phyloP scores from a whole-genome alignment of 2,329 filamentous ascomycete species.

The Fusarium illudens region DNA sequence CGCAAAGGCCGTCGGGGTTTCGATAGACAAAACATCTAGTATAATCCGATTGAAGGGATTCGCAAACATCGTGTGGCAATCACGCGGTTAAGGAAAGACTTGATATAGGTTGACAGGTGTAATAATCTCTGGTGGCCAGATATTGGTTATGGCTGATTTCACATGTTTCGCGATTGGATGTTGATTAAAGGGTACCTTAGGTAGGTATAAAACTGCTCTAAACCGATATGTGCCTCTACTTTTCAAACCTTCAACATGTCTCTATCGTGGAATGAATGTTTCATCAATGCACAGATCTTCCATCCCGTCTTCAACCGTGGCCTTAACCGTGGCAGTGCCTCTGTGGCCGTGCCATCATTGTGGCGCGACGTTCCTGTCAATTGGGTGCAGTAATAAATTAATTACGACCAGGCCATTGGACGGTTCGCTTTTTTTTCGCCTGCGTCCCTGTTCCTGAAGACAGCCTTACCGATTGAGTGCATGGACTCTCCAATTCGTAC shows the following conservation, averaged over 20 bases:
- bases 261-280: not conserved
- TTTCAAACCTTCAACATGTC: not conserved
- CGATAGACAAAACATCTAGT: not conserved
- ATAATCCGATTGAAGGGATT: not conserved
- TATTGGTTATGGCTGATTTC: not conserved
- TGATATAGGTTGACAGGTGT: not conserved
- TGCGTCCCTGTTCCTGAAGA: slow-evolving; percentile 2
- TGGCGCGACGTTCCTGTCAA: slow-evolving; percentile 34
- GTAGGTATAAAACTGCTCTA: not conserved
- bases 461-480: slow-evolving; percentile 18
- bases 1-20: slow-evolving; percentile 4
- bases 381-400: slow-evolving; percentile 24
- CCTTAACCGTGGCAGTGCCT: not conserved
- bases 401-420: slow-evolving; percentile 25
- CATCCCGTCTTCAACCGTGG: not conserved
- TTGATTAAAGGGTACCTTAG: not conserved
- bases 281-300: slow-evolving; percentile 13
- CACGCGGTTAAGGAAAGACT: not conserved
- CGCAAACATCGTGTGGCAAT: not conserved
- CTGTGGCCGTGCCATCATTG: slow-evolving; percentile 26
- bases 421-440: not conserved
- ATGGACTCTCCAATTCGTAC: not conserved
- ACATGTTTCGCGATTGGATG: not conserved
- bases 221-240: not conserved
- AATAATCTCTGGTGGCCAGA: not conserved